These are phyloP conservation scores for Uromyces viciae-fabae DNA, from an alignment of 1,284 basidiomycete species.

Conservation along the genomic window DNA sequence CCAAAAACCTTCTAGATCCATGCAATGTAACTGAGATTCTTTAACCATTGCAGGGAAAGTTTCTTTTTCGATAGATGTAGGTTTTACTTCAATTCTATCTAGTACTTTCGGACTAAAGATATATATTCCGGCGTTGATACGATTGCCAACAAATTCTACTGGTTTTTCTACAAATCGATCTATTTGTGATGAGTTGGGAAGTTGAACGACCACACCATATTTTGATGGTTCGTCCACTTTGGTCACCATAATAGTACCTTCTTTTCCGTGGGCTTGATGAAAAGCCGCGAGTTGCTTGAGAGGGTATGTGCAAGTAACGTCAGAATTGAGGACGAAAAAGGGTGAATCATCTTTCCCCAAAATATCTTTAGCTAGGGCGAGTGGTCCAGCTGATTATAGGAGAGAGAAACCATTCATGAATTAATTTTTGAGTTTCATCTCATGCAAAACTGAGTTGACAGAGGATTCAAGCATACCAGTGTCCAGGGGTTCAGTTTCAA, in stretches of 20 bases:
- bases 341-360: conserved; percentile 61
- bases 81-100: conserved; percentile 60
- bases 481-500: conserved; percentile 61
- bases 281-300: conserved; percentile 61
- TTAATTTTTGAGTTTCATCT: too few relatives aligned
- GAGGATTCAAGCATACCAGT: not conserved
- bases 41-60: conserved; percentile 60
- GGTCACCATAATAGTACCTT: conserved; percentile 62
- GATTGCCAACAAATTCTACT: conserved; percentile 61
- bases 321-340: conserved; percentile 62
- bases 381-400: conserved; percentile 58
- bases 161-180: conserved; percentile 62
- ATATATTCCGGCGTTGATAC: conserved; percentile 62
- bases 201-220: conserved; percentile 61
- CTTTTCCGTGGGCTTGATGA: conserved; percentile 60
- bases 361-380: conserved; percentile 60
- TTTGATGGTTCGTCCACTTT: conserved; percentile 61
- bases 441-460: not conserved
- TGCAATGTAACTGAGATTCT: conserved; percentile 60
- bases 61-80: conserved; percentile 61
- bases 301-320: conserved; percentile 61
- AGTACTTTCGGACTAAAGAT: conserved; percentile 61
- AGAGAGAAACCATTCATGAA: not conserved
- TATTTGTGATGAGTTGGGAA: conserved; percentile 58
- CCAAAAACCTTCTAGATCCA: conserved; percentile 61